phyloP scores from a whole-genome alignment of 495 filamentous ascomycete species.

The Lichina pygmaea region DNA sequence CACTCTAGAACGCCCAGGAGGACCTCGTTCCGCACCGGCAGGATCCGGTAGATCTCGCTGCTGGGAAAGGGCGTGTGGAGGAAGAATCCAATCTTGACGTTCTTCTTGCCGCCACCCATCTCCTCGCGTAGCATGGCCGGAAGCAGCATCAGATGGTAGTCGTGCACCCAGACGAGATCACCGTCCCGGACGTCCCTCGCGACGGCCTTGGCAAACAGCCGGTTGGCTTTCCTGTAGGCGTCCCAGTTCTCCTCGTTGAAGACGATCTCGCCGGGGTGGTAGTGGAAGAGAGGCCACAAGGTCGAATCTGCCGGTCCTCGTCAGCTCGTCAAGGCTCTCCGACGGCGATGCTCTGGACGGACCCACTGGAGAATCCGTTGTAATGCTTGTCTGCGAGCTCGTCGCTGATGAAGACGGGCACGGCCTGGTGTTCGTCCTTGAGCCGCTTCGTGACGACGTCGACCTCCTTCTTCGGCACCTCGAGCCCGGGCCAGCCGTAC shows the following conservation, averaged over 20 bases:
- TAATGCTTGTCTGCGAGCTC: constrained; percentile 29
- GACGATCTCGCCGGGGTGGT: constrained; percentile 76
- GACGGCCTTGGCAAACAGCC: constrained; percentile 57
- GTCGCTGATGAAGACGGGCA: constrained; percentile 25
- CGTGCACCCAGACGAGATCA: constrained; percentile 83
- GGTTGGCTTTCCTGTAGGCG: constrained; percentile 68
- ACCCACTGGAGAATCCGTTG: constrained; percentile 29
- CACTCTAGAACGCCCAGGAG: constrained; percentile 56
- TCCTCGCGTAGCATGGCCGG: constrained; percentile 66
- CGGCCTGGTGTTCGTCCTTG: constrained; percentile 20
- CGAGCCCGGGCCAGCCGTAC: constrained; percentile 92
- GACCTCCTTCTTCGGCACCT: constrained; percentile 24
- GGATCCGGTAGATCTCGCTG: constrained; percentile 70
- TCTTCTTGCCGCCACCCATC: constrained; percentile 36
- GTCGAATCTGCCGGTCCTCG: constrained; percentile 38
- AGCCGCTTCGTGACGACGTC: constrained; percentile 13
- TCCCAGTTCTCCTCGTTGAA: constrained; percentile 74
- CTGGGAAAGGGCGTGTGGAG: constrained; percentile 87
- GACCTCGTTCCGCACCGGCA: constrained; percentile 66
- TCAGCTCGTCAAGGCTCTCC: not conserved
- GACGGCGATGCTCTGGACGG: not conserved
- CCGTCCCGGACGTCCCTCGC: constrained; percentile 45
- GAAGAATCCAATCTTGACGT: constrained; percentile 82
- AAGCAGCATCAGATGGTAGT: constrained; percentile 87
- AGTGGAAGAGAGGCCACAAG: constrained; percentile 89